Conservation (phyloP, 2,329 filamentous ascomycete genomes). For the Alternaria triticina region DNA sequence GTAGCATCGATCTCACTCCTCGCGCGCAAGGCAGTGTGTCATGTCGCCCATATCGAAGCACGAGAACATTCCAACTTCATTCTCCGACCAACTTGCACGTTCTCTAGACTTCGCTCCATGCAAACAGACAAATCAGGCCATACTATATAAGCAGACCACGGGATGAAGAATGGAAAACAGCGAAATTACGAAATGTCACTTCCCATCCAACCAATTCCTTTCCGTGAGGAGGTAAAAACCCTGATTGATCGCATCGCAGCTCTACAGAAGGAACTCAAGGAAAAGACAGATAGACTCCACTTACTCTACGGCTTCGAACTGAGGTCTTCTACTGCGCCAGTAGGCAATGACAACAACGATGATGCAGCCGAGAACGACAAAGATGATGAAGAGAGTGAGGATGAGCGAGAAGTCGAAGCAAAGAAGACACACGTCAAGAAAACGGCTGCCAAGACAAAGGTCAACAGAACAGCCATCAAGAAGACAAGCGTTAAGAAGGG, state of each 20-base stretch:
- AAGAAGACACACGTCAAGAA: not conserved
- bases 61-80: not conserved
- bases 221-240: not conserved
- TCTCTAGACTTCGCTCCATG: rapidly evolving
- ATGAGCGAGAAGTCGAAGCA: not conserved
- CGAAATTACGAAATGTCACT: not conserved
- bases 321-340: not conserved
- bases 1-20: not conserved
- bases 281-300: not conserved
- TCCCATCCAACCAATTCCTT: not conserved
- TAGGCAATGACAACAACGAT: not conserved
- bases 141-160: not conserved
- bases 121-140: not conserved
- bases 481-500: not conserved
- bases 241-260: not conserved
- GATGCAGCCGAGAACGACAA: not conserved
- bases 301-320: not conserved
- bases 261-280: not conserved
- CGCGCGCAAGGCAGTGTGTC: not conserved
- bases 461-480: not conserved
- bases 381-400: not conserved
- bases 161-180: not conserved
- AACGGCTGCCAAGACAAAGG: not conserved
- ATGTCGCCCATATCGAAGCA: not conserved
- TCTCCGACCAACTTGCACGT: not conserved